Percentiles rank a stretch among this genome's conserved stretches.
Conservation (phyloP, 78 protist genomes). For the Chrysochromulina tobinii region DNA sequence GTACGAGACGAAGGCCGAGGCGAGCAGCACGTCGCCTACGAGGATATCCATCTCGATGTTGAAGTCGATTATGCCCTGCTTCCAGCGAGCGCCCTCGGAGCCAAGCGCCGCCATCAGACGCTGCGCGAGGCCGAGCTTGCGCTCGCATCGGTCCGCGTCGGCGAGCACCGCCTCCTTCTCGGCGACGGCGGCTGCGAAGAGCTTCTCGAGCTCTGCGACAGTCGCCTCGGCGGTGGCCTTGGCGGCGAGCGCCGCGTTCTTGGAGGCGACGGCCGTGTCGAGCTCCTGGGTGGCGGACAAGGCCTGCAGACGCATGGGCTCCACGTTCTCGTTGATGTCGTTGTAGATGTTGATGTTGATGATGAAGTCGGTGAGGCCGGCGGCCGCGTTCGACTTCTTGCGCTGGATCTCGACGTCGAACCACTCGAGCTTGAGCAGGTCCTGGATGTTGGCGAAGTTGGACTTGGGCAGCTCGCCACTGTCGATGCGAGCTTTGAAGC, state of each 20-base stretch:
- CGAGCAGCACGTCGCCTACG: constrained; percentile 76
- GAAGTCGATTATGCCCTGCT: constrained; percentile 26
- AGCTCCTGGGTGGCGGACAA: constrained; percentile 36
- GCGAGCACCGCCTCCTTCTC: constrained; percentile 58
- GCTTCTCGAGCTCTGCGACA: constrained; percentile 56
- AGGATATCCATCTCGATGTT: constrained; percentile 21
- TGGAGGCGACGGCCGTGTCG: constrained; percentile 56
- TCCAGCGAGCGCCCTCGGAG: constrained; percentile 72
- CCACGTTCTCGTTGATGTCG: constrained; percentile 72
- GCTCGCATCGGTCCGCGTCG: constrained; percentile 60
- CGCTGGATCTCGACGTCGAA: constrained; percentile 48
- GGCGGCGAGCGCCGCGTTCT: constrained; percentile 40
- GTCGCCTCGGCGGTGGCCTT: constrained; percentile 46
- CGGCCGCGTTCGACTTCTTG: constrained; percentile 67
- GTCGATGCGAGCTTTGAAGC: constrained; percentile 35
- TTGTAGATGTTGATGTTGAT: constrained; percentile 58
- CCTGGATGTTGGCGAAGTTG: constrained; percentile 17
- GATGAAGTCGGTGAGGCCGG: constrained; percentile 70
- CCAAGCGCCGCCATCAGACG: constrained; percentile 68
- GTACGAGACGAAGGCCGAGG: constrained; percentile 75
- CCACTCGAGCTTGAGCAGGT: constrained; percentile 25
- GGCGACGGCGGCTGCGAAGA: constrained; percentile 46
- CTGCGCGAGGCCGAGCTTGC: constrained; percentile 67
- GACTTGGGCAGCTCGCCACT: constrained; percentile 33
- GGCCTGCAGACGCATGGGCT: constrained; percentile 63